Evolutionary conservation across 164 flowering plant genomes (phyloP), one percentile per base, ranked within the genome.

Genomic region (Annona squamosa): DNA sequence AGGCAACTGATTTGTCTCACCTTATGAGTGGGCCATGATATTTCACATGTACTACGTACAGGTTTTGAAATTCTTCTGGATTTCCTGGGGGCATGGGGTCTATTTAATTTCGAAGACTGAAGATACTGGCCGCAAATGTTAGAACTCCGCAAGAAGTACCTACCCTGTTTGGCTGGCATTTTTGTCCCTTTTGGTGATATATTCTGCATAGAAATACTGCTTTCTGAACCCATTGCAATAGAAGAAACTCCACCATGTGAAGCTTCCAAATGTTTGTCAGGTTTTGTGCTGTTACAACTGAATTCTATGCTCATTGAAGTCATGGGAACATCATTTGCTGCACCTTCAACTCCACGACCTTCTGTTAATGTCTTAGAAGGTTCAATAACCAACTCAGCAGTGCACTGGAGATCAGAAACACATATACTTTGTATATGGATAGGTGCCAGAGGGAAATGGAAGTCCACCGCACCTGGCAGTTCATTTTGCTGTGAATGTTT

Each of bases 1-100:
- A 68, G 79, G 46, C 47, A 52, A 41, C 80, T 84, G 65, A 80
- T 71, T 81, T 79, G 89, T 77, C 86, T 84, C 72, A 86, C 80
- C 81, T 89, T 87, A 79, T 18, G 19, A 77, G 75, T 85, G 77
- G 87, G 88, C 85, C 84, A 83, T 68, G 91, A 83, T 63, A 69
- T 73, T 71, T 78, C 80, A 73, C 52, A 41, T 17, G 69, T 65
- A 65, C 42, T 44, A 46, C 46, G 75, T 43, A 47, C 68, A 66
- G 69, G 61, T 70, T 48, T 72, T 48, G 69, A 71, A 41, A 46
- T 46, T 37, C 63, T 65, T 3, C 68, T 18, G 47, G 74, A 72
- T 41, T 73, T 81, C 61, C 61, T 65, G 44, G 64, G 63, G 57
- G 13, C 48, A 43, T 46, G 69, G 63, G 63, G n/a, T 43, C 73